phyloP scores from a whole-genome alignment of 108 stramenopile species.

The Cyclostephanos invisitatus region DNA sequence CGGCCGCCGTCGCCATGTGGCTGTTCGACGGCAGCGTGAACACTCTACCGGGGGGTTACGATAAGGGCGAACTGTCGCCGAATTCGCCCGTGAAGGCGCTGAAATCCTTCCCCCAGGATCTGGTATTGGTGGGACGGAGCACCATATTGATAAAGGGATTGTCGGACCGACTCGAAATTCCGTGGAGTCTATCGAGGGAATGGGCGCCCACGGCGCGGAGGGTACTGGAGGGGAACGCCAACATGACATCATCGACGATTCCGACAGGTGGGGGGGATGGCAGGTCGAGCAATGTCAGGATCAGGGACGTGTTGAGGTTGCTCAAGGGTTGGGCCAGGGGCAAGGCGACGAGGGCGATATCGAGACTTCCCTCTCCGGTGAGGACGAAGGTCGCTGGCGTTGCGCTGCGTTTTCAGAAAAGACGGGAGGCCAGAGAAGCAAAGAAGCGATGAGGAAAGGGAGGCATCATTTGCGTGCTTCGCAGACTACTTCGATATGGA shows the following conservation, averaged over 20 bases:
- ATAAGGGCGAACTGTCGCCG: constrained; percentile 80
- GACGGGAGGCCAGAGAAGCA: constrained; percentile 39
- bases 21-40: constrained; percentile 84
- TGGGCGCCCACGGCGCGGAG: constrained; percentile 79
- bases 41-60: constrained; percentile 89
- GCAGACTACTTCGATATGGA: not conserved
- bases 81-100: constrained; percentile 91
- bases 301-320: constrained; percentile 57
- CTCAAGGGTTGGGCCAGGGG: constrained; percentile 71
- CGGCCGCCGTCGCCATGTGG: constrained; percentile 92
- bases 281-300: constrained; percentile 51
- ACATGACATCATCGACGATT: constrained; percentile 1
- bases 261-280: not conserved
- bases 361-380: constrained; percentile 60
- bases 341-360: constrained; percentile 50
- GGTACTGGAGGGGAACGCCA: constrained; percentile 46
- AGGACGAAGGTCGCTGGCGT: constrained; percentile 59
- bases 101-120: constrained; percentile 90
- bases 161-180: constrained; percentile 79
- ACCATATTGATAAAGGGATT: constrained; percentile 93
- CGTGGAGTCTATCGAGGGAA: constrained; percentile 83
- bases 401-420: constrained; percentile 59
- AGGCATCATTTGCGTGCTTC: no score
- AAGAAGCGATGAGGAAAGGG: constrained; percentile 4
- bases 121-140: constrained; percentile 91